Conservation (phyloP, 345 rosid species). For the Murraya koenigii region DNA sequence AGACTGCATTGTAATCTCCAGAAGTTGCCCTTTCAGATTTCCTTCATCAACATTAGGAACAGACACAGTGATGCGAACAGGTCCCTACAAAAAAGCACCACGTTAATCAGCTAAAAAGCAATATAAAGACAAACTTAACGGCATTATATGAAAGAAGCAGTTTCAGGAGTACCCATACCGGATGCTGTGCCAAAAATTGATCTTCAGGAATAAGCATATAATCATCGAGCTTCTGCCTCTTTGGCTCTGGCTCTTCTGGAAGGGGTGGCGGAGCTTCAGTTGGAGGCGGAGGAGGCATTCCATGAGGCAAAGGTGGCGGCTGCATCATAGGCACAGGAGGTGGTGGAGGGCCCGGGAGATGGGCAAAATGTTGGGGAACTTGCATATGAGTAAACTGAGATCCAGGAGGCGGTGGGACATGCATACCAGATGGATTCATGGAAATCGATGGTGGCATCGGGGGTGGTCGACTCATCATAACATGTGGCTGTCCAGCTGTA, state of each 20-base stretch:
- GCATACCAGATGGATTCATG: slow-evolving; percentile 31
- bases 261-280: slow-evolving; percentile 86
- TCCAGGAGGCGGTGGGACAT: slow-evolving; percentile 57
- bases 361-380: slow-evolving; percentile 37
- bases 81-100: slow-evolving; percentile 38
- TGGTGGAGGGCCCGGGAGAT: slow-evolving; percentile 29
- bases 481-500: slow-evolving; percentile 37
- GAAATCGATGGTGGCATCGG: slow-evolving; percentile 35
- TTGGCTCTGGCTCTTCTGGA: slow-evolving; percentile 94
- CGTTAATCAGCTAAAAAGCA: neutral
- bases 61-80: slow-evolving; percentile 41
- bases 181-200: slow-evolving; percentile 56
- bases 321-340: slow-evolving; percentile 39
- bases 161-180: slow-evolving; percentile 22
- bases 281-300: slow-evolving; percentile 55
- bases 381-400: slow-evolving; percentile 44
- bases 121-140: neutral
- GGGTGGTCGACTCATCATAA: slow-evolving; percentile 38
- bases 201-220: slow-evolving; percentile 60
- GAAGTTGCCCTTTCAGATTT: slow-evolving; percentile 54
- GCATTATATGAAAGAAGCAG: neutral
- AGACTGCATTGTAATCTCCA: slow-evolving; percentile 54
- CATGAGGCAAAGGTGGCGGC: slow-evolving; percentile 47
- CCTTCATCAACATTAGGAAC: slow-evolving; percentile 64
- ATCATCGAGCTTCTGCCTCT: slow-evolving; percentile 89